Base-by-base conservation (phyloP, 345 rosid genomes). In the Rubroshorea leprosula region DNA sequence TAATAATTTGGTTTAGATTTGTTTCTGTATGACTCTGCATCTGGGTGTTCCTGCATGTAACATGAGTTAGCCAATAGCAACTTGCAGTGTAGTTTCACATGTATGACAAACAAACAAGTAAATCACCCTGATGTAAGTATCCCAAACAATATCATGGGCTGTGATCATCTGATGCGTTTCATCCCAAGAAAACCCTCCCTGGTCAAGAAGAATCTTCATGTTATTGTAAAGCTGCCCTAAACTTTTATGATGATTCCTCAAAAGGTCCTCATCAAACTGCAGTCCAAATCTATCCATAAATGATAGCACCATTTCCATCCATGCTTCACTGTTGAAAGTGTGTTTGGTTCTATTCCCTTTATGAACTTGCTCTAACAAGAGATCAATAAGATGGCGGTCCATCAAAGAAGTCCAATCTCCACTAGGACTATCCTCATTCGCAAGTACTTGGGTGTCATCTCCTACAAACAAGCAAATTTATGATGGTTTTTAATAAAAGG, bases 371-470 rank as follows among this genome's bases (percentile, higher is more conserved):
- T 65, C 70, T 64, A 79, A 64, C 76, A 76, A 65, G 41, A 76
- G 74, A 63, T 79, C 83, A 49, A 79, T 73, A 66, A 79, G 70
- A 68, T 76, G 60, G 7, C 83, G 74, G n/a, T 76, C 80, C 80
- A 76, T 79, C 9, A 49, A 39, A 53, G 80, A 78, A 5, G 78
- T 79, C 83, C 80, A 75, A 44, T 62, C 65, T 57, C 59, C 24
- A 25, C 21, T 43, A 6, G 61, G 74, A 54, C 22, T 58, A 68
- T 58, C 72, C 24, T 68, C 57, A 62, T 72, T 51, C 11, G 43
- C 62, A 62, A 43, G 46, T 41, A 47, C 50, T 54, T 54, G 68
- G 45, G 22, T 20, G 16, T 71, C 75, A 38, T 67, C 74, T 57
- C 74, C 80, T 73, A 60, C 61, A 57, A 68, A 43, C 18, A 35